Conservation (phyloP, 805 yeast genomes). For the Saitoella complicata region DNA sequence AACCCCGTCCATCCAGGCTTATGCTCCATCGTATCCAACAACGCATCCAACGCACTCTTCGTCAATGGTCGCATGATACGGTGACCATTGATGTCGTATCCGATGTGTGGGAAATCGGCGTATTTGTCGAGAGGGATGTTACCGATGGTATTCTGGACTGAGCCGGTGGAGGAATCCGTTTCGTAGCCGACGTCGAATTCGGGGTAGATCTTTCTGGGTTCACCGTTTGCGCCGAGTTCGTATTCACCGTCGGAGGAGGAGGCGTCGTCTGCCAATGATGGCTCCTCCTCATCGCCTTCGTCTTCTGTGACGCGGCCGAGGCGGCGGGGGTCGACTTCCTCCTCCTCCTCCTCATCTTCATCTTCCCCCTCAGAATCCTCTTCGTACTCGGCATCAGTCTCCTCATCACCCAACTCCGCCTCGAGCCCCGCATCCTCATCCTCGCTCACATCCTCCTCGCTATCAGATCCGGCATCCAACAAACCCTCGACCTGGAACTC, state of each 20-base stretch:
- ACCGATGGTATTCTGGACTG: slow-evolving; percentile 78
- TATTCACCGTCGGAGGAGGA: slow-evolving; percentile 6
- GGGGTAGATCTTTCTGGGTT: slow-evolving; percentile 60
- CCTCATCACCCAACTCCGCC: slow-evolving; percentile 12
- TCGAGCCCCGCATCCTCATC: slow-evolving; percentile 12
- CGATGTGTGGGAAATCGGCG: slow-evolving; percentile 94
- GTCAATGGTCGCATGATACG: slow-evolving; percentile 98
- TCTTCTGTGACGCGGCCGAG: slow-evolving; percentile 9
- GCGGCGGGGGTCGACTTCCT: slow-evolving; percentile 18
- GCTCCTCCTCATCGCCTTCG: slow-evolving; percentile 9
- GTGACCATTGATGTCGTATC: slow-evolving; percentile 93
- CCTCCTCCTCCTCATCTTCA: slow-evolving; percentile 24
- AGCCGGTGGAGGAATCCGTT: slow-evolving; percentile 76
- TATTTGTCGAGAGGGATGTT: slow-evolving; percentile 80
- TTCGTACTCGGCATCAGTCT: slow-evolving; percentile 14
- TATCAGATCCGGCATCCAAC: slow-evolving; percentile 3
- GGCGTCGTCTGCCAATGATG: slow-evolving; percentile 5
- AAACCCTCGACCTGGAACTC: neutral
- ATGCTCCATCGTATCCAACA: slow-evolving; percentile 76
- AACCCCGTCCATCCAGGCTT: slow-evolving; percentile 99
- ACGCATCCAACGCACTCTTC: slow-evolving; percentile 82
- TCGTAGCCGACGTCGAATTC: slow-evolving; percentile 85
- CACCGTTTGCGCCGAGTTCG: slow-evolving; percentile 33
- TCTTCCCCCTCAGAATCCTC: slow-evolving; percentile 15
- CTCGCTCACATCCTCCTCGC: too few species aligned